A percentile compares a stretch with the other conserved stretches of the same genome.
These are phyloP conservation scores for Colletotrichum lindemuthianum DNA, from an alignment of 2,329 filamentous ascomycete species.

Conservation along the genomic window DNA sequence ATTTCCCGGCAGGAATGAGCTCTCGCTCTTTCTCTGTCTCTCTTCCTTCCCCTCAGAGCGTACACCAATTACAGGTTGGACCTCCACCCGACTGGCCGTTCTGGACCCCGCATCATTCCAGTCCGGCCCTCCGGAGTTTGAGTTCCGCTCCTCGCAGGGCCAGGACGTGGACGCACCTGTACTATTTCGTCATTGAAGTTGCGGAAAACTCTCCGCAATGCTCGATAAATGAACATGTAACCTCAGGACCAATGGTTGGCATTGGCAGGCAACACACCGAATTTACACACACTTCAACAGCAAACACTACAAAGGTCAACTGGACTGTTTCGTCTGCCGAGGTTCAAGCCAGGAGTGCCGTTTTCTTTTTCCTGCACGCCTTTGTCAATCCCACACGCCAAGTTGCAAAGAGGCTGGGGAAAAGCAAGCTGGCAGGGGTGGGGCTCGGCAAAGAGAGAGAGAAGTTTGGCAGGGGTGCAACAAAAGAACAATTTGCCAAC, in stretches of 20 bases:
- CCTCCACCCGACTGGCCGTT: no score
- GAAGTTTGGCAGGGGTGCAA: conserved; percentile 24
- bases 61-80: no score
- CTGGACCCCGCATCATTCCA: no score
- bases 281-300: no score
- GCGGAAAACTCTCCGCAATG: conserved; percentile 27
- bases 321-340: background rate
- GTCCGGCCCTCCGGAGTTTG: no score
- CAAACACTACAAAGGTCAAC: no score
- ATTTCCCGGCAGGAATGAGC: no score
- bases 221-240: conserved; percentile 10
- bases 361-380: background rate
- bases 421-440: background rate
- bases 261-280: no score
- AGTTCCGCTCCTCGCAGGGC: no score
- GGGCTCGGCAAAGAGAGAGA: background rate
- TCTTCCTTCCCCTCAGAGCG: background rate
- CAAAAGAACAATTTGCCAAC: background rate
- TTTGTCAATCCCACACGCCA: no score
- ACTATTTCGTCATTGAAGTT: conserved; percentile 15
- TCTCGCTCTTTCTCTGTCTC: background rate
- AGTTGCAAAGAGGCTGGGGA: conserved; percentile 21
- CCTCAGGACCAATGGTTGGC: background rate
- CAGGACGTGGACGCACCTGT: no score
- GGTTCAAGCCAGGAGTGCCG: background rate